Base-by-base conservation (phyloP, 1,284 basidiomycete genomes). In the Marasmius oreades region DNA sequence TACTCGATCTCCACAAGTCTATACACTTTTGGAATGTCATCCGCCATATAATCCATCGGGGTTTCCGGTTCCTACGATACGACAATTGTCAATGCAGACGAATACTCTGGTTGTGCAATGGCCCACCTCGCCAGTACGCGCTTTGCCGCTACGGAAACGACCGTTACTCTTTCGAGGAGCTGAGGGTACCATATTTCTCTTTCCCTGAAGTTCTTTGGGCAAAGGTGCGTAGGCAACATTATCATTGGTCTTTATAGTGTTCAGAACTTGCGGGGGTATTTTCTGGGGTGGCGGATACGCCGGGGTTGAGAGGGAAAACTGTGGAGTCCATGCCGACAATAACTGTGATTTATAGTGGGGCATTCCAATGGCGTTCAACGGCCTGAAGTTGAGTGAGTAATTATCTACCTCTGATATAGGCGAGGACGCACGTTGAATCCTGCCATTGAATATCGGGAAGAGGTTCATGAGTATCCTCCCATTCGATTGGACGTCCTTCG, bases 1-100 rank as follows among this genome's bases (percentile, higher is more conserved):
- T 99, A 99, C 72, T 97, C 94, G 67, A 99, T 99, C 71, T 97
- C 94, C 42, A 98, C 94, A 66, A 90, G 88, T 45, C 91, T 85
- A 70, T 97, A 99, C 62, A 88, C 84, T 58, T 83, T 85, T 0
- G 95, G 94, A 58, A 96, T 84, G 33, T 85, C 82, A 48, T 81
- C 81, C 22, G 75, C 74, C 28, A 69, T 71, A 55, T 78, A 73
- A 55, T 82, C 81, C 52, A 75, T 74, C 10, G 78, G 74, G 18
- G 75, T 75, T 33, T 81, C 81, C 7, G 76, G 74, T 43, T 82
- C 82, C 80, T 84, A 43, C 42, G 36, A 52, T n/a, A n/a, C n/a
- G 52, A 46, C 54, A 20, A 22, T 45, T 47, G 45, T 6, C 3
- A 26, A 5, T 26, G 5, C 16, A 5, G 26, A 54, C 47, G 58